Conservation (phyloP, 106 monocot genomes). For the Phalaenopsis equestris region DNA sequence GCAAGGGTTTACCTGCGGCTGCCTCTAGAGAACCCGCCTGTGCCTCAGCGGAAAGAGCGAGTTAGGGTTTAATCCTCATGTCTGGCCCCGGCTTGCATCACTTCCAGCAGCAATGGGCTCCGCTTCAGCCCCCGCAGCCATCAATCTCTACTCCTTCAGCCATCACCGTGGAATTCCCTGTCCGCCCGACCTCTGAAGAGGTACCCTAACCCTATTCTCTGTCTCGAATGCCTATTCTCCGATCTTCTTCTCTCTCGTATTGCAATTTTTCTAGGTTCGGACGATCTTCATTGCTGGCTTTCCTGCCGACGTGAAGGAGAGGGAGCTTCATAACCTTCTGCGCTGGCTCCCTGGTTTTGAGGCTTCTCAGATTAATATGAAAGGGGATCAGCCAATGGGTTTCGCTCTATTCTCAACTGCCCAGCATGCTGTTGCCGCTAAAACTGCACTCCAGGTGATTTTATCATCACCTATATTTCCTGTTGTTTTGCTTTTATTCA, state of each 20-base stretch:
- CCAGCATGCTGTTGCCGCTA: conserved; percentile 74
- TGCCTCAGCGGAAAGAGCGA: not conserved
- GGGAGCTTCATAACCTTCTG: conserved; percentile 90
- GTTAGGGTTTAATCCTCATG: conserved; percentile 45
- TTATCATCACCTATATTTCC: not conserved
- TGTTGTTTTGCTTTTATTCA: not conserved
- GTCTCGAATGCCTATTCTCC: too few relatives aligned
- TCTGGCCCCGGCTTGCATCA: conserved; percentile 66
- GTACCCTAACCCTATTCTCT: conserved; percentile 7
- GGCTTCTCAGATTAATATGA: conserved; percentile 78
- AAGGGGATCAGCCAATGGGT: conserved; percentile 90
- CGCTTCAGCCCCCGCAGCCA: conserved; percentile 29
- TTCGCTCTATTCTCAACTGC: conserved; percentile 82
- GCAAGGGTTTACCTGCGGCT: too few relatives aligned
- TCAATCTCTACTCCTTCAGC: conserved; percentile 14
- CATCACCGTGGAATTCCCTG: conserved; percentile 45
- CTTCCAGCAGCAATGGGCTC: conserved; percentile 65
- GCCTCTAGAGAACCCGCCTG: too few relatives aligned
- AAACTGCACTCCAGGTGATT: conserved; percentile 67
- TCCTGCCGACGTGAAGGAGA: conserved; percentile 93
- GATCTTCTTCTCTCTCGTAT: not conserved
- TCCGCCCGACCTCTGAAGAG: conserved; percentile 33
- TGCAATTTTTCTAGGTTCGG: conserved; percentile 42
- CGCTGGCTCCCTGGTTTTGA: conserved; percentile 96
- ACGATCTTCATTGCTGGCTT: conserved; percentile 88